Evolutionary conservation across 306 rosid species (phyloP).

Genomic region (Argentina anserina): DNA sequence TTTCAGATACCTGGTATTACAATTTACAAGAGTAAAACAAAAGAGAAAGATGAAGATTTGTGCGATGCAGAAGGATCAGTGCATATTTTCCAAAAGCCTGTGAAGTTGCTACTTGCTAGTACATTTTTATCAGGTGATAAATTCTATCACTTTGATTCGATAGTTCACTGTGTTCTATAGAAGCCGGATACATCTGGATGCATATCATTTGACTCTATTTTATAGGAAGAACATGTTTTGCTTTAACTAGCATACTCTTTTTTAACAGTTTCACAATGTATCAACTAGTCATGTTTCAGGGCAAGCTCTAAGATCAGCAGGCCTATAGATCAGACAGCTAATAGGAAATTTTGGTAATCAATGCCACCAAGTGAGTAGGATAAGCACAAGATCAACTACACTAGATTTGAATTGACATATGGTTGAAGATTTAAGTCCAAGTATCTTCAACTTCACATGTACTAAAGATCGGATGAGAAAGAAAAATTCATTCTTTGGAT

Average conservation of each 20-base stretch:
- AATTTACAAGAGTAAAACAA: too few species aligned
- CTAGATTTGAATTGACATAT: not conserved
- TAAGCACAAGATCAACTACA: not conserved
- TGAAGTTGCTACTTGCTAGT: too few species aligned
- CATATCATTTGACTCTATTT: not conserved
- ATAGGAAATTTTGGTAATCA: not conserved
- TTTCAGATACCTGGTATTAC: too few species aligned
- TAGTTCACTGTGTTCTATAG: too few species aligned
- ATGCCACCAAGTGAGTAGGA: not conserved
- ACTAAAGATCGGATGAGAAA: not conserved
- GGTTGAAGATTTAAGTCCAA: not conserved
- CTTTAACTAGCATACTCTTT: not conserved
- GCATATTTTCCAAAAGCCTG: too few species aligned
- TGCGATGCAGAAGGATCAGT: too few species aligned
- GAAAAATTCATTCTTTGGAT: constrained; percentile 1
- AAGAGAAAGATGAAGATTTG: too few species aligned
- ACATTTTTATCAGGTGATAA: too few species aligned
- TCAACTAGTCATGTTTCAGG: not conserved
- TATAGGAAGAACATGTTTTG: not conserved
- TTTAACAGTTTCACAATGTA: not conserved
- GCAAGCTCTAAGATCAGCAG: not conserved
- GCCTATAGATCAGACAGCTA: not conserved
- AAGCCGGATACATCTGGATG: too few species aligned
- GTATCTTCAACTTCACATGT: not conserved
- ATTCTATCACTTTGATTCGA: too few species aligned